Evolutionary conservation across 805 yeast species (phyloP).

Genomic region (Cyberlindnera euphorbiiphila): DNA sequence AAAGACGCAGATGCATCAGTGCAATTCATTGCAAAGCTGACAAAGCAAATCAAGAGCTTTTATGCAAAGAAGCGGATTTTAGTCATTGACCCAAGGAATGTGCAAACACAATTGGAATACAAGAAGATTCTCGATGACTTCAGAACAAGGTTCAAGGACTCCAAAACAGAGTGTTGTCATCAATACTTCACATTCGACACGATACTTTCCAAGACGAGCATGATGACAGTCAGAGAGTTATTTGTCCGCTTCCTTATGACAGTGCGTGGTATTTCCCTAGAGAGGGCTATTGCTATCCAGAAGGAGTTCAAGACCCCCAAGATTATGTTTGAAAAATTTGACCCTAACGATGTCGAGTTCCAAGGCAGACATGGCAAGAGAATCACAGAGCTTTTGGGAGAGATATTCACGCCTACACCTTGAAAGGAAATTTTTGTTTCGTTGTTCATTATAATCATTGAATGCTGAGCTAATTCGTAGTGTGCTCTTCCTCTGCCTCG

Average conservation of each 20-base stretch:
- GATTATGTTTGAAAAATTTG: conserved; percentile 48
- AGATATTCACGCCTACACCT: conserved; percentile 15
- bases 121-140: conserved; percentile 38
- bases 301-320: conserved; percentile 66
- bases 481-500: no score
- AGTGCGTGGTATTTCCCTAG: conserved; percentile 75
- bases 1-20: conserved; percentile 72
- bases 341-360: conserved; percentile 20
- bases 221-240: conserved; percentile 71
- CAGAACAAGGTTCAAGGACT: conserved; percentile 39
- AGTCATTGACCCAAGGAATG: conserved; percentile 48
- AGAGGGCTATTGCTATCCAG: conserved; percentile 80
- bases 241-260: conserved; percentile 76
- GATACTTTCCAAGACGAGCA: conserved; percentile 63
- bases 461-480: no score
- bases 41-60: conserved; percentile 38
- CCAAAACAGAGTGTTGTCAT: conserved; percentile 39
- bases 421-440: no score
- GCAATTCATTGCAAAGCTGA: conserved; percentile 48
- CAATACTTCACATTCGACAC: conserved; percentile 55
- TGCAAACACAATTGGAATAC: conserved; percentile 51
- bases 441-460: no score
- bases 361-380: conserved; percentile 31
- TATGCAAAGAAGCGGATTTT: conserved; percentile 39
- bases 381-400: conserved; percentile 19